phyloP scores from a whole-genome alignment of 129 eudicot species.

The Heracleum sosnowskyi region DNA sequence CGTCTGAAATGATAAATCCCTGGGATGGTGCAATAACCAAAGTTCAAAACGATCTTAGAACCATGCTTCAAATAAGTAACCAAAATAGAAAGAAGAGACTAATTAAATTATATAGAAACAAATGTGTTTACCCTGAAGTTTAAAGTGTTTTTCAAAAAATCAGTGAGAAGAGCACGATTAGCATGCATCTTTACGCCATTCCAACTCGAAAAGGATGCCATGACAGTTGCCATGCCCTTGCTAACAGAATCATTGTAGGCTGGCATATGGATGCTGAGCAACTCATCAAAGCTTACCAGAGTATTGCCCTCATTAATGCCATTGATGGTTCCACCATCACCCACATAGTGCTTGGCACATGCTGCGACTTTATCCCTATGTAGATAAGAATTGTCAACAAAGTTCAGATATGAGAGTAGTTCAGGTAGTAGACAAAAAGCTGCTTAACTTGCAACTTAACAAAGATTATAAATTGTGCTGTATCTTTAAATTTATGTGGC shows the following conservation, averaged over 20 bases:
- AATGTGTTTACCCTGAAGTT: constrained; percentile 38
- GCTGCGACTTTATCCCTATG: constrained; percentile 47
- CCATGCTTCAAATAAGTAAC: constrained; percentile 11
- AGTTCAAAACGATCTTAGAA: background rate
- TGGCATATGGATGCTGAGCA: constrained; percentile 56
- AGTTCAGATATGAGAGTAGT: background rate
- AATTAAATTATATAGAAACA: background rate
- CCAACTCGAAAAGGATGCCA: constrained; percentile 73
- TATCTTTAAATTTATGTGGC: constrained; percentile 28
- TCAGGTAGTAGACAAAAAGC: background rate
- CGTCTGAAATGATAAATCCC: constrained; percentile 82
- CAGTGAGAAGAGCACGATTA: constrained; percentile 42
- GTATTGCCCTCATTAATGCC: constrained; percentile 62
- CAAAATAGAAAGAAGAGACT: background rate
- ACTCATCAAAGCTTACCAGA: constrained; percentile 17
- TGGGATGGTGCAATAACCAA: constrained; percentile 17
- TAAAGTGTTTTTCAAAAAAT: constrained; percentile 38
- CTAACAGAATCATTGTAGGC: constrained; percentile 49
- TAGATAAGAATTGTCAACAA: background rate
- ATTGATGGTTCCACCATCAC: constrained; percentile 64
- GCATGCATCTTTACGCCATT: constrained; percentile 71
- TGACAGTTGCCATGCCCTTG: constrained; percentile 65
- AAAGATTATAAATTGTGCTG: background rate
- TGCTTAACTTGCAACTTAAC: background rate
- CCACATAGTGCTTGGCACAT: constrained; percentile 64